A percentile compares a stretch with the other conserved stretches of the same genome.
Conservation (phyloP, 352 stramenopile species). For the Phytophthora pistaciae region DNA sequence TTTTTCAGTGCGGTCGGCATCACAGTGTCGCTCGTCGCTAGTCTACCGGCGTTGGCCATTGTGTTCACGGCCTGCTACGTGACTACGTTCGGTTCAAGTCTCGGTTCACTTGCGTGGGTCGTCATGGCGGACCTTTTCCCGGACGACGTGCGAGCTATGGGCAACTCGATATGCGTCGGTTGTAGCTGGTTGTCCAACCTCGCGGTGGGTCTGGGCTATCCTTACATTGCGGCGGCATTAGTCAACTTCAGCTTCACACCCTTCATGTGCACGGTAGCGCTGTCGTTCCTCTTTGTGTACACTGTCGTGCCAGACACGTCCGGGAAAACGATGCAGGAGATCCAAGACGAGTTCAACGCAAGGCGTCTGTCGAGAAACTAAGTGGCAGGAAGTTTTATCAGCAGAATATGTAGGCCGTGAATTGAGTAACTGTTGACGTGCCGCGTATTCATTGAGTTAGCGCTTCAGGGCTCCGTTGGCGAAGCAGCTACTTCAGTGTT, state of each 20-base stretch:
- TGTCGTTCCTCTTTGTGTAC: conserved; percentile 2
- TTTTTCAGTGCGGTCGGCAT: neutral
- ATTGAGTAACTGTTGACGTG: neutral
- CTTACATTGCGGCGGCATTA: neutral
- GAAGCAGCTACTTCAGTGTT: neutral
- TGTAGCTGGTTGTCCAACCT: neutral
- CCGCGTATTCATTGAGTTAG: neutral
- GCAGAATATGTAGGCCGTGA: neutral
- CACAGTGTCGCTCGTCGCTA: neutral
- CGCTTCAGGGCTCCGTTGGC: conserved; percentile 20
- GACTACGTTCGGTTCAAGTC: neutral
- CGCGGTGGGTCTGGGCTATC: neutral
- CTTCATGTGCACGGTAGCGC: neutral
- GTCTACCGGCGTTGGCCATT: neutral
- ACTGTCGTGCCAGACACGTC: neutral
- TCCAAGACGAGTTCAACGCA: neutral
- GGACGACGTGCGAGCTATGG: neutral
- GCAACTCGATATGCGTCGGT: neutral
- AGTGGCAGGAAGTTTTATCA: neutral
- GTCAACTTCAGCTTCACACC: neutral
- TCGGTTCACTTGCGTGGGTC: neutral
- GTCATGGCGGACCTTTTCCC: neutral
- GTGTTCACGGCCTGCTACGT: neutral
- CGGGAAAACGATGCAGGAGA: neutral
- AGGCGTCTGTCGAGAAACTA: neutral